phyloP scores from a whole-genome alignment of 176 grass and related monocot genomes.

The Zoysia japonica region DNA sequence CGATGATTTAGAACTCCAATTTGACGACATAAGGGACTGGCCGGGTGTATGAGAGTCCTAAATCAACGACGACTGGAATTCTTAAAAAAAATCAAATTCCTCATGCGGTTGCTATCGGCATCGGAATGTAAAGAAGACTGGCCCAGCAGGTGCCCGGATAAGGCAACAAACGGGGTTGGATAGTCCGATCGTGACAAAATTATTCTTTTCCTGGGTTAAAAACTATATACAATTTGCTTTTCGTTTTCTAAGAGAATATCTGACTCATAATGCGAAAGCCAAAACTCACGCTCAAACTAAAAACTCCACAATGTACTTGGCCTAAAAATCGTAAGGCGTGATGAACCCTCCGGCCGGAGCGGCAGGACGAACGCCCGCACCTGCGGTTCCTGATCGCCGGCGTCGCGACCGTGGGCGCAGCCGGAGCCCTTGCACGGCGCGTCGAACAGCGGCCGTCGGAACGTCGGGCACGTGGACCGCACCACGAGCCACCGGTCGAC shows the following conservation, averaged over 20 bases:
- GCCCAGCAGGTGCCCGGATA: background rate
- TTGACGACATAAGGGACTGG: too few species aligned
- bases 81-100: too few species aligned
- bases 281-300: background rate
- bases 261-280: background rate
- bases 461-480: conserved; percentile 66
- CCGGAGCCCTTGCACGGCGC: conserved; percentile 41
- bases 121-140: background rate
- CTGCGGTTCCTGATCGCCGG: background rate
- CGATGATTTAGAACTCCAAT: too few species aligned
- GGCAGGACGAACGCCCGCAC: conserved; percentile 43
- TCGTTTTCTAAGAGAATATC: background rate
- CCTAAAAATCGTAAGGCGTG: conserved; percentile 47
- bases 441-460: conserved; percentile 49
- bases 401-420: conserved; percentile 5
- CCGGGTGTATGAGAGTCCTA: too few species aligned
- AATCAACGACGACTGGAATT: too few species aligned
- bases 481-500: conserved; percentile 70
- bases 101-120: background rate
- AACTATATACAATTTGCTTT: background rate
- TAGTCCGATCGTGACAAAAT: background rate
- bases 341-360: conserved; percentile 46
- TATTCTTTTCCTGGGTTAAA: background rate
- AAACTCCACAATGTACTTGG: background rate
- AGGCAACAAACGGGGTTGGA: background rate